A percentile compares a stretch with the other conserved stretches of the same genome.
phyloP scores from a whole-genome alignment of 306 rosid genomes.

The Comarum palustre region DNA sequence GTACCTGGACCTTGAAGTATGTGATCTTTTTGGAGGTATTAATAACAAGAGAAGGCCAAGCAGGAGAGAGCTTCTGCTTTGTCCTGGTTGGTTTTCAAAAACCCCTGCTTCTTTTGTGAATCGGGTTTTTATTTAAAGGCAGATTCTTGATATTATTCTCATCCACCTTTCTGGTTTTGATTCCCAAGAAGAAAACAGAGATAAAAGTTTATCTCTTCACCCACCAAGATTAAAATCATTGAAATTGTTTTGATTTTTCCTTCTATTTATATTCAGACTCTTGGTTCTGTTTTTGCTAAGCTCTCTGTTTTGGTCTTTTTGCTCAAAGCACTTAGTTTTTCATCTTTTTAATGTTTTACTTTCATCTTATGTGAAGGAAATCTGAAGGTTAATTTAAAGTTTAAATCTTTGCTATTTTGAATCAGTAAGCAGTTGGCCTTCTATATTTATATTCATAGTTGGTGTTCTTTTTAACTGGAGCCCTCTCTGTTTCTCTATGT shows the following conservation, averaged over 20 bases:
- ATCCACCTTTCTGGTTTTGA: slow-evolving; percentile 51
- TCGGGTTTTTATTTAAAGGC: slow-evolving; percentile 30
- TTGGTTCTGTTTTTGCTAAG: slow-evolving; percentile 17
- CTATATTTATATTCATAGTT: not conserved
- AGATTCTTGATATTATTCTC: slow-evolving; percentile 75
- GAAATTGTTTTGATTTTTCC: slow-evolving; percentile 17
- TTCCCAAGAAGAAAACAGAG: slow-evolving; percentile 44
- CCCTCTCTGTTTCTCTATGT: slow-evolving; percentile 1
- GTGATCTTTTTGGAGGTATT: slow-evolving; percentile 56
- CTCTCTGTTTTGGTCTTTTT: not conserved
- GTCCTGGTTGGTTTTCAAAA: slow-evolving; percentile 36
- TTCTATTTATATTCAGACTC: slow-evolving; percentile 32
- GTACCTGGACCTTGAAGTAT: slow-evolving; percentile 39
- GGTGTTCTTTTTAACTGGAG: not conserved
- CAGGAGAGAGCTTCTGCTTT: slow-evolving; percentile 26
- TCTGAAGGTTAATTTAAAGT: not conserved
- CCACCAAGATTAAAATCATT: not conserved
- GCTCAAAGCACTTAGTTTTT: not conserved
- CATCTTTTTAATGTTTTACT: not conserved
- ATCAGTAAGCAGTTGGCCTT: not conserved
- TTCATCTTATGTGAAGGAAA: not conserved
- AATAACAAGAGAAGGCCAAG: slow-evolving; percentile 17
- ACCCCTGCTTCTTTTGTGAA: slow-evolving; percentile 34
- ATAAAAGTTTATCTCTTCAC: slow-evolving; percentile 33
- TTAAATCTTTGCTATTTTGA: not conserved